Base-by-base conservation (phyloP, 2,329 filamentous ascomycete species). In the Sarocladium brachiariae region DNA sequence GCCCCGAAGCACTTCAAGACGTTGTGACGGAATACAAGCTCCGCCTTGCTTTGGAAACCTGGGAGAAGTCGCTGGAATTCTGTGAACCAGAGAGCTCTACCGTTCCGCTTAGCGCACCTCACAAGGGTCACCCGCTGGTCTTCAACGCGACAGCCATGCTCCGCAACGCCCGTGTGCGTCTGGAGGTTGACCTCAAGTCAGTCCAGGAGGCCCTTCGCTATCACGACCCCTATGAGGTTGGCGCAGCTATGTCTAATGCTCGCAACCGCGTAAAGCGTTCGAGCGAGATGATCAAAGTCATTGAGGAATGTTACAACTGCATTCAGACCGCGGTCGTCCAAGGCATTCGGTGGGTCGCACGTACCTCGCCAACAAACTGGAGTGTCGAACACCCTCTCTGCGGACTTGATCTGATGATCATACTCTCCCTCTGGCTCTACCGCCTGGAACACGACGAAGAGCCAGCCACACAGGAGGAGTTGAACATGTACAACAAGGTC, bases 361-460 rank as follows among this genome's bases (percentile, higher is more conserved):
- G 91, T 59, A 96, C 92, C 19, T 96, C 91, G 43, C 90, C 93
- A 19, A 96, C 93, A 43, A 97, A 97, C 71, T 99, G 93, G 93
- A 97, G 92, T 67, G 89, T 97, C 54, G 93, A 99, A 73, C 92
- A 99, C 67, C 91, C 93, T 49, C 83, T 99, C 52, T 96, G 91
- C 64, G 92, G 92, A 55, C 83, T 99, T 73, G 93, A 99, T 68
- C 78, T 97, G 58, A 96, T 99, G 83, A 93, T 97, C 67, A 93
- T 96, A 60, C 84, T 99, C 60, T 96, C 89, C 63, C 77, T 97
- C 59, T 99, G 93, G 93, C 85, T 99, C 61, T 97, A 96, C 76
- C 90, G 91, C 72, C 86, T 99, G 76, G 93, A 99, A 86, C 91
- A 97, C 74, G 93, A 99, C 75, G 91, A 95, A 57, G 92, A 97